These are phyloP conservation scores for Tricholoma furcatifolium DNA, from an alignment of 768 basidiomycete species.

Conservation along the genomic window DNA sequence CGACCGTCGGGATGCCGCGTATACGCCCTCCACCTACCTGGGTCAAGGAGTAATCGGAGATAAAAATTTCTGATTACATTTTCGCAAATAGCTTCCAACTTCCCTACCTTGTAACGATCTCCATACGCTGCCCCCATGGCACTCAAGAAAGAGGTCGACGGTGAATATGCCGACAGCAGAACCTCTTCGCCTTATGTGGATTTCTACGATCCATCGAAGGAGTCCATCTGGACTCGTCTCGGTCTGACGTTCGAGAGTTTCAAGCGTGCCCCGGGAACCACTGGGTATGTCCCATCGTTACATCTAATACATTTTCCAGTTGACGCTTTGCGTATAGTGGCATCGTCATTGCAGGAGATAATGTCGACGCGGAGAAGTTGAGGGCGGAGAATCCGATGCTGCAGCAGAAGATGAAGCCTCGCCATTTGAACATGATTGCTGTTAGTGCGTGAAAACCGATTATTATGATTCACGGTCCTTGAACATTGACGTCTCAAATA, in stretches of 20 bases:
- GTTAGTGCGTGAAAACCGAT: slow-evolving; percentile 33
- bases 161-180: slow-evolving; percentile 30
- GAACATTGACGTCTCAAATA: slow-evolving; percentile 11
- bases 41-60: too few relatives aligned
- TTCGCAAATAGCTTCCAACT: too few relatives aligned
- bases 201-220: slow-evolving; percentile 48
- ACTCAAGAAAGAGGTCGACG: slow-evolving; percentile 32
- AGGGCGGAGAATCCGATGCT: too few relatives aligned
- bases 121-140: too few relatives aligned
- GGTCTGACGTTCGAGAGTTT: slow-evolving; percentile 43
- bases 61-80: too few relatives aligned
- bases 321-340: slow-evolving; percentile 25
- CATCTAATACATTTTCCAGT: not conserved
- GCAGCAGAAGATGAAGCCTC: too few relatives aligned
- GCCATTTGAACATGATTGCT: slow-evolving; percentile 48
- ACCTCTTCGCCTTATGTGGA: slow-evolving; percentile 28
- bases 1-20: too few relatives aligned
- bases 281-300: slow-evolving; percentile 32
- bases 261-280: too few relatives aligned
- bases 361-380: slow-evolving; percentile 34
- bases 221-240: slow-evolving; percentile 42
- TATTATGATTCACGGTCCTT: not conserved
- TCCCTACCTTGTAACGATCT: too few relatives aligned
- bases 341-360: slow-evolving; percentile 34
- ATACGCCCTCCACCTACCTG: too few relatives aligned